Evolutionary conservation across 768 basidiomycete species (phyloP).

Genomic region (Pulveroboletus sp.): DNA sequence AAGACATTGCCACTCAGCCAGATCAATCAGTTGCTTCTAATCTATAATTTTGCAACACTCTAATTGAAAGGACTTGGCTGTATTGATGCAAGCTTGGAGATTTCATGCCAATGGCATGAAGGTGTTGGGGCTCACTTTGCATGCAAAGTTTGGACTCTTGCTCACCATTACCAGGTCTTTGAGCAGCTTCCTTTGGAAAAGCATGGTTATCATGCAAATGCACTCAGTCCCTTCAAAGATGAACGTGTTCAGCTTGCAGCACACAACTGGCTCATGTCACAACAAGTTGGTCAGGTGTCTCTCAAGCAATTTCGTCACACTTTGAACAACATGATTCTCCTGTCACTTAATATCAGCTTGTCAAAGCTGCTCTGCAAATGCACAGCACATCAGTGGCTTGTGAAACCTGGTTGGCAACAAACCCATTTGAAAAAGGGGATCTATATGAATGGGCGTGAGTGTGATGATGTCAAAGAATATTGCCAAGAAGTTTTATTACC

Average conservation of each 20-base stretch:
- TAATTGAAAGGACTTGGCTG: not conserved
- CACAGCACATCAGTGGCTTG: constrained; percentile 1
- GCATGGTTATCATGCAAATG: too few relatives aligned
- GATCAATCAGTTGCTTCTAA: not conserved
- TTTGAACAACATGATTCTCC: constrained; percentile 31
- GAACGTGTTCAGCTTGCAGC: not conserved
- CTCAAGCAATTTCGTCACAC: constrained; percentile 22
- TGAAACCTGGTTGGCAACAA: constrained; percentile 14
- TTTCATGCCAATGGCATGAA: constrained; percentile 39
- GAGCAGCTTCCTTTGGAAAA: constrained; percentile 31
- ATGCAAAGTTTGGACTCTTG: constrained; percentile 26
- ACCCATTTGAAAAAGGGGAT: constrained; percentile 6
- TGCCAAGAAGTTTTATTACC: constrained; percentile 18
- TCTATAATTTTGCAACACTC: not conserved
- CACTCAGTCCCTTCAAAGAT: too few relatives aligned
- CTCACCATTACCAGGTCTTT: constrained; percentile 37
- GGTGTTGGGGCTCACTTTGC: constrained; percentile 28
- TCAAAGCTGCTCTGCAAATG: not conserved
- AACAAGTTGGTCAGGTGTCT: constrained; percentile 30
- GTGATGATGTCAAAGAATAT: constrained; percentile 4
- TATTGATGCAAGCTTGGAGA: constrained; percentile 31
- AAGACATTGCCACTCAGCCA: not conserved
- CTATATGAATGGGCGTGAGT: constrained; percentile 20
- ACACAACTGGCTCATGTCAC: constrained; percentile 19
- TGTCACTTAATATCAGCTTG: constrained; percentile 24